These are phyloP conservation scores for Crithidia thermophila DNA, from an alignment of 208 protist genomes.

Conservation along the genomic window DNA sequence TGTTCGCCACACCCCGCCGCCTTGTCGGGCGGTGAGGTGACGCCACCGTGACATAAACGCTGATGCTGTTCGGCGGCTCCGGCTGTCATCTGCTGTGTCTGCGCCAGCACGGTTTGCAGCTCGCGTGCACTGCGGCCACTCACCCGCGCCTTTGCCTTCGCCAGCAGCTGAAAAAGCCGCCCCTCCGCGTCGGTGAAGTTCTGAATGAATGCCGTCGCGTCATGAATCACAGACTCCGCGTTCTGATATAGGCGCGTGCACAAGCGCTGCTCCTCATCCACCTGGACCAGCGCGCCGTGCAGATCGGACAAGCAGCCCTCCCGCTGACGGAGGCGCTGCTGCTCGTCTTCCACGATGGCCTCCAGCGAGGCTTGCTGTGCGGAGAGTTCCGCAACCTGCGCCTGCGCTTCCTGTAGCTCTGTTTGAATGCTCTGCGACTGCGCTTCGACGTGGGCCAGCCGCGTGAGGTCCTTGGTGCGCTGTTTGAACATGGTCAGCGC, in stretches of 20 bases:
- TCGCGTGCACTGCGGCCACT: slow-evolving; percentile 50
- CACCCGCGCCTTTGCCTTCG: slow-evolving; percentile 29
- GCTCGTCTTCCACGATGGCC: slow-evolving; percentile 61
- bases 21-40: too few species aligned
- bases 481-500: slow-evolving; percentile 83
- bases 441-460: slow-evolving; percentile 40
- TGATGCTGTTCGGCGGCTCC: slow-evolving; percentile 18
- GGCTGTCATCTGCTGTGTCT: slow-evolving; percentile 36
- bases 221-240: slow-evolving; percentile 34
- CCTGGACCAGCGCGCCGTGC: slow-evolving; percentile 49
- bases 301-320: slow-evolving; percentile 49
- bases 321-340: slow-evolving; percentile 46
- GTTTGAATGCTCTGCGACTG: slow-evolving; percentile 28
- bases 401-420: slow-evolving; percentile 37
- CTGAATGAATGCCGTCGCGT: slow-evolving; percentile 40
- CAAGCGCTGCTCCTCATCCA: slow-evolving; percentile 53
- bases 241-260: slow-evolving; percentile 40
- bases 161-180: slow-evolving; percentile 47
- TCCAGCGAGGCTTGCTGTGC: slow-evolving; percentile 56
- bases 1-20: too few species aligned
- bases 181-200: slow-evolving; percentile 30
- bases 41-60: background rate
- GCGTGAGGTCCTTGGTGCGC: slow-evolving; percentile 83
- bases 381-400: slow-evolving; percentile 37
- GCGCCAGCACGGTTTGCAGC: slow-evolving; percentile 39